Evolutionary conservation across 371 early-diverging fungal genomes (phyloP).

Genomic region (Rhizopus stolonifer): DNA sequence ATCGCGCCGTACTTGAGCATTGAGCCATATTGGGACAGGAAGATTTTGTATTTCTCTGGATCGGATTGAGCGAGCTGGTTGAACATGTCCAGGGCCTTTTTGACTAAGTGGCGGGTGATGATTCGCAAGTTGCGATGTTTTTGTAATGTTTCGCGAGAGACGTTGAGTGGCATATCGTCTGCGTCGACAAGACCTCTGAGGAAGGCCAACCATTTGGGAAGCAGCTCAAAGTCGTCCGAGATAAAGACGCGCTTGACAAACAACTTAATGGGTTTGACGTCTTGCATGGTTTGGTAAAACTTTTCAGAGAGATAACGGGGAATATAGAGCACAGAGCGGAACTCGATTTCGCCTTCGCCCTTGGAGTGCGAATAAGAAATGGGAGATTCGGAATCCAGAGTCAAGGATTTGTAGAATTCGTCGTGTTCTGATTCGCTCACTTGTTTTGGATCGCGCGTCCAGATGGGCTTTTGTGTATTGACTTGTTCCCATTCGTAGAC

Average conservation of each 20-base stretch:
- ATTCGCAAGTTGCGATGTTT: conserved; percentile 75
- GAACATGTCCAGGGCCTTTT: conserved; percentile 89
- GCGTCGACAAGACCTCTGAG: conserved; percentile 87
- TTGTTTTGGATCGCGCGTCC: conserved; percentile 83
- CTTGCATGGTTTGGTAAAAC: conserved; percentile 65
- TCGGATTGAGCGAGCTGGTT: conserved; percentile 66
- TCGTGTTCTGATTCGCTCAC: conserved; percentile 79
- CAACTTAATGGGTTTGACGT: conserved; percentile 87
- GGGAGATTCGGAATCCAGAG: conserved; percentile 65
- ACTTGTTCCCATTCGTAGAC: conserved; percentile 64
- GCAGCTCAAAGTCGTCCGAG: conserved; percentile 84
- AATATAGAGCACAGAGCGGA: conserved; percentile 83
- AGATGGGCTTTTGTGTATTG: conserved; percentile 89
- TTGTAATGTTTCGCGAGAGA: conserved; percentile 95
- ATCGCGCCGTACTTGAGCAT: conserved; percentile 84
- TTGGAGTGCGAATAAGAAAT: conserved; percentile 75
- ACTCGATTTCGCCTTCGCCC: conserved; percentile 90
- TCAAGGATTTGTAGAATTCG: conserved; percentile 81
- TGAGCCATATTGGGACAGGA: conserved; percentile 73
- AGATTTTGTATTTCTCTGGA: conserved; percentile 69
- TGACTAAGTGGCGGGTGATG: conserved; percentile 83
- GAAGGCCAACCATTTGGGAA: conserved; percentile 75
- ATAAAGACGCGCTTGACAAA: conserved; percentile 95
- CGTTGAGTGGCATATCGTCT: conserved; percentile 93
- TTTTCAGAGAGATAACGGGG: conserved; percentile 71